Evolutionary conservation across 2,329 filamentous ascomycete genomes (phyloP).

Genomic region (Aurifilum marmelostoma): DNA sequence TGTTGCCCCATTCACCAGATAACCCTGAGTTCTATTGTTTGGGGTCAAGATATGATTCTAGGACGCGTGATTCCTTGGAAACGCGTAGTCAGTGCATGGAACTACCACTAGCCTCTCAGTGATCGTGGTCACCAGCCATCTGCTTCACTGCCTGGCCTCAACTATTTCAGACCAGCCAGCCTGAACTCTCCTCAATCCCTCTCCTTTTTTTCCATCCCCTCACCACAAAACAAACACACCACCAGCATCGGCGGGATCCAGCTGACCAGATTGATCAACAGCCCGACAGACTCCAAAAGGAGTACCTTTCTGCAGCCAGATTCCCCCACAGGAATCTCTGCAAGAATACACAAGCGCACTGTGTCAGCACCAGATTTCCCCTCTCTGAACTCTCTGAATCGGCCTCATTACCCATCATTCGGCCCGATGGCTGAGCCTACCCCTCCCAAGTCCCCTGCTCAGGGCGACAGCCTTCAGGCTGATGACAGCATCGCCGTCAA

Average conservation of each 20-base stretch:
- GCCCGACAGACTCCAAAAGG: conserved; percentile 25
- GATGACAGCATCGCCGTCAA: conserved; percentile 30
- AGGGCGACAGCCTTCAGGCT: conserved; percentile 30
- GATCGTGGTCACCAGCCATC: not conserved
- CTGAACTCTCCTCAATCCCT: not conserved
- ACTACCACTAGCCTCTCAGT: not conserved
- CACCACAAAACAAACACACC: not conserved
- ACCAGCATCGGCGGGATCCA: not conserved
- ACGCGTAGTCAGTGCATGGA: not conserved
- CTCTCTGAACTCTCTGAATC: conserved; percentile 34
- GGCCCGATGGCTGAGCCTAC: conserved; percentile 36
- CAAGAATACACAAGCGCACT: conserved; percentile 51
- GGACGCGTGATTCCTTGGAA: not conserved
- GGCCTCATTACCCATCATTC: conserved; percentile 31
- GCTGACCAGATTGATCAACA: conserved; percentile 17
- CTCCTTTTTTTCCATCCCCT: not conserved
- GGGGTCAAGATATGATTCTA: not conserved
- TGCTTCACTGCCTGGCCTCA: not conserved
- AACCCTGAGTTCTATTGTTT: not conserved
- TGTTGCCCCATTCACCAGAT: not conserved
- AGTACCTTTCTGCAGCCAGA: conserved; percentile 32
- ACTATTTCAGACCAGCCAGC: conserved; percentile 12
- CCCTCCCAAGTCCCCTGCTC: conserved; percentile 34
- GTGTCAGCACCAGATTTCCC: conserved; percentile 53
- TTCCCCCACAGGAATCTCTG: conserved; percentile 20